phyloP scores from a whole-genome alignment of 768 basidiomycete species.

The Galerina sulciceps region DNA sequence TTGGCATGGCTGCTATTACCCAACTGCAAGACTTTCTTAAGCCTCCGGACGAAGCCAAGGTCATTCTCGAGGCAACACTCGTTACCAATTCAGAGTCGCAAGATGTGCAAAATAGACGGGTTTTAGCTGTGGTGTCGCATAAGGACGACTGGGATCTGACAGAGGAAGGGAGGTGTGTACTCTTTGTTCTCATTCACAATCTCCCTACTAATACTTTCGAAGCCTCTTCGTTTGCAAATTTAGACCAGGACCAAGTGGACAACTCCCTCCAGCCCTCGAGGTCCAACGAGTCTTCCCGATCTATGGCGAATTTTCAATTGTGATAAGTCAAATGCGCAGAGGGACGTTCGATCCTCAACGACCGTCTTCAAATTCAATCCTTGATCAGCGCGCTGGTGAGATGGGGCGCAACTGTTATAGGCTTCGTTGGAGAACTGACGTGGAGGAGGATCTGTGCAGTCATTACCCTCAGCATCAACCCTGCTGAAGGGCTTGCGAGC shows the following conservation, averaged over 20 bases:
- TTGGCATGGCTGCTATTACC: slow-evolving; percentile 22
- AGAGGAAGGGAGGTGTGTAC: slow-evolving; percentile 62
- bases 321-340: slow-evolving; percentile 58
- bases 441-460: slow-evolving; percentile 35
- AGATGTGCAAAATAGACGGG: slow-evolving; percentile 31
- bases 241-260: slow-evolving; percentile 28
- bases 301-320: slow-evolving; percentile 53
- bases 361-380: slow-evolving; percentile 22
- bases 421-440: neutral
- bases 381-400: slow-evolving; percentile 47
- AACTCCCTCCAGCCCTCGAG: slow-evolving; percentile 35
- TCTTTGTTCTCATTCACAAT: neutral
- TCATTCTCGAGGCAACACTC: slow-evolving; percentile 42
- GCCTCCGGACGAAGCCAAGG: slow-evolving; percentile 48
- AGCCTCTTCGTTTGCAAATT: slow-evolving; percentile 56
- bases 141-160: slow-evolving; percentile 40
- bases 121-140: slow-evolving; percentile 58
- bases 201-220: slow-evolving; percentile 3
- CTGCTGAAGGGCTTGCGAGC: slow-evolving; percentile 38
- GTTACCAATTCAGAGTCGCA: slow-evolving; percentile 23
- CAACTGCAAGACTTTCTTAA: slow-evolving; percentile 28
- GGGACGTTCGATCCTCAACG: slow-evolving; percentile 37
- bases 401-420: neutral
- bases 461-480: slow-evolving; percentile 56
- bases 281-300: slow-evolving; percentile 62